Conservation (phyloP, 805 yeast species). For the Metschnikowia lachancei region DNA sequence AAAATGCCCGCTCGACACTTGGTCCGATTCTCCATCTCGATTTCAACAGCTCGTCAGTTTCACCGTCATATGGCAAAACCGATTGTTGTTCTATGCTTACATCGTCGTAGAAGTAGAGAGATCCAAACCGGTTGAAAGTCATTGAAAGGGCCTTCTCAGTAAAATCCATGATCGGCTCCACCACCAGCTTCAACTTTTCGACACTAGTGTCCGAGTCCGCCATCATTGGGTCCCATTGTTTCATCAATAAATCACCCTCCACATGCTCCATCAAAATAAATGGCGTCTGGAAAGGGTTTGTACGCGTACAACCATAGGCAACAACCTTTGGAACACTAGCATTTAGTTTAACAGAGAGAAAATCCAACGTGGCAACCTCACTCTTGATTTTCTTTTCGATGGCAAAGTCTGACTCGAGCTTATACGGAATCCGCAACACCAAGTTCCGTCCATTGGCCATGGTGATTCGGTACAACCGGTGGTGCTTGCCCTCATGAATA, state of each 20-base stretch:
- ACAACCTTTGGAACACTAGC: slow-evolving; percentile 71
- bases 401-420: slow-evolving; percentile 61
- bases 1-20: slow-evolving; percentile 73
- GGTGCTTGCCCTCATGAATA: slow-evolving; percentile 92
- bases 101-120: slow-evolving; percentile 76
- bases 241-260: slow-evolving; percentile 82
- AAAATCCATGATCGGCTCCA: slow-evolving; percentile 71
- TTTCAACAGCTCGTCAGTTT: slow-evolving; percentile 49
- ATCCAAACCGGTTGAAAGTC: slow-evolving; percentile 73
- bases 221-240: slow-evolving; percentile 82
- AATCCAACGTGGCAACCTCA: slow-evolving; percentile 94
- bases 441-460: slow-evolving; percentile 60
- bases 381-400: slow-evolving; percentile 69
- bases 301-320: slow-evolving; percentile 58
- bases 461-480: slow-evolving; percentile 75
- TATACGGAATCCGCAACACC: slow-evolving; percentile 83
- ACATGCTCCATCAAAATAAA: slow-evolving; percentile 78
- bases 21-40: slow-evolving; percentile 90
- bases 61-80: slow-evolving; percentile 59
- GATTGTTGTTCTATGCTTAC: slow-evolving; percentile 44
- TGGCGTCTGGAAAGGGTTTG: slow-evolving; percentile 68
- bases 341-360: slow-evolving; percentile 60
- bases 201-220: slow-evolving; percentile 49
- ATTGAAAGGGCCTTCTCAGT: slow-evolving; percentile 53
- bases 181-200: slow-evolving; percentile 53